phyloP scores from a whole-genome alignment of 345 rosid species.

The Balakata baccata region DNA sequence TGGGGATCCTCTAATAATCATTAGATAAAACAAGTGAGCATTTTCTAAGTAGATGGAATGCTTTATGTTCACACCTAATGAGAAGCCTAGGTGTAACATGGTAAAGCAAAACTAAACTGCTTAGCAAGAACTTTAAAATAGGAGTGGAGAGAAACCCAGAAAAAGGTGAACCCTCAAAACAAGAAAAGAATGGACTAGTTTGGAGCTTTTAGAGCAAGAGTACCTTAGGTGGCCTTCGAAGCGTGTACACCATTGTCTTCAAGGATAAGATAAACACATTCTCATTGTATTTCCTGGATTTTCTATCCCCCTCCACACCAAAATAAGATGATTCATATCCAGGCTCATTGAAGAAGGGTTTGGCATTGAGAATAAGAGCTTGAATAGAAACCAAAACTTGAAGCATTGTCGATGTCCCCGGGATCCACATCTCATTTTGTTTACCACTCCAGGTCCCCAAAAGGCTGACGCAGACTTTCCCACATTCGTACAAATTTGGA shows the following conservation, averaged over 20 bases:
- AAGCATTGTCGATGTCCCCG: slow-evolving; percentile 55
- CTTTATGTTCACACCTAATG: neutral
- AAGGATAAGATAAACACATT: slow-evolving; percentile 40
- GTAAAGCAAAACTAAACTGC: neutral
- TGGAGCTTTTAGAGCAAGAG: neutral
- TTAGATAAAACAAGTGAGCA: neutral
- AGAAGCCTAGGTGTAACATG: neutral
- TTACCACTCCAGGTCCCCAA: slow-evolving; percentile 60
- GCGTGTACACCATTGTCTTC: slow-evolving; percentile 56
- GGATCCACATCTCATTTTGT: slow-evolving; percentile 48
- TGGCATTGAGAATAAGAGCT: slow-evolving; percentile 48
- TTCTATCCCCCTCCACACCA: slow-evolving; percentile 34
- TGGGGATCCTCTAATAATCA: too few species aligned
- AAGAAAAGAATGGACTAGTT: neutral
- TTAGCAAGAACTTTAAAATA: neutral
- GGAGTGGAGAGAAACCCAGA: neutral
- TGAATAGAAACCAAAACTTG: slow-evolving; percentile 64
- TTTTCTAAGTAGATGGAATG: neutral
- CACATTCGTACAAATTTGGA: slow-evolving; percentile 57
- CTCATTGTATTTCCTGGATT: slow-evolving; percentile 43
- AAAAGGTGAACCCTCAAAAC: neutral
- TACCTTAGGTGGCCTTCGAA: slow-evolving; percentile 58
- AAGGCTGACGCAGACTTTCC: slow-evolving; percentile 65
- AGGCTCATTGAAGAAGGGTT: slow-evolving; percentile 61
- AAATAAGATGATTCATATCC: slow-evolving; percentile 36